Base-by-base conservation (phyloP, 768 basidiomycete genomes). In the Cystobasidium tubakii region DNA sequence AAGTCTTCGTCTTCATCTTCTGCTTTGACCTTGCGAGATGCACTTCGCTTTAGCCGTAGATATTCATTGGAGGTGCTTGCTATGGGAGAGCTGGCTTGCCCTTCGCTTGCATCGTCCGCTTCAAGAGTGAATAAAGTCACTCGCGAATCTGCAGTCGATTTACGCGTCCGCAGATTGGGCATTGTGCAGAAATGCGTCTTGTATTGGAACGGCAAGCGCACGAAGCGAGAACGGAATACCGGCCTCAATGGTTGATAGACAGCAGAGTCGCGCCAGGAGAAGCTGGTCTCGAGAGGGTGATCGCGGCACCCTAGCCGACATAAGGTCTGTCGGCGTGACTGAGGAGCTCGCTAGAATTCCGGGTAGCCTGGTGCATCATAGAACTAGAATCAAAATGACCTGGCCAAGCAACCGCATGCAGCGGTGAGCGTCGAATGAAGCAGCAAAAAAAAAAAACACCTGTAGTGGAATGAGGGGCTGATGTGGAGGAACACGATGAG, bases 81-180 rank as follows among this genome's bases (percentile, higher is more conserved):
- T 29, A 60, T 31, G 19, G 69, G 33, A 29, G 50, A 27, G 21
- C 53, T 53, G 25, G 54, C 53, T 17, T 69, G 13, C 17, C 27
- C 29, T 23, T 29, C 29, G 27, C 12, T 29, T 19, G 34, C 27
- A 36, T 34, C 12, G 54, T 29, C 42, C 23, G 27, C 7, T 9
- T 43, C 69, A 9, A 71, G 69, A 2, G 69, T 7, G 69, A 71
- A 53, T 25, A 71, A 55, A n/a, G 69, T 71, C 23, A 71, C 69
- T n/a, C 69, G 69, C n/a, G 69, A 2, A 44, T 71, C 69, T 36
- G 33, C 29, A 3, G 33, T 31, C 25, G 69, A 71, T 60, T 34
- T 55, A 34, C 69, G 50, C 27, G 69, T 71, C 34, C 69, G 50
- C 29, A 71, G 69, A 71, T 39, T 46, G 36, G 63, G 63, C 63